Evolutionary conservation across 1,139 yeast genomes (phyloP), one percentile per base, ranked within the genome.

Genomic region (Debaryomycetaceae sp.): DNA sequence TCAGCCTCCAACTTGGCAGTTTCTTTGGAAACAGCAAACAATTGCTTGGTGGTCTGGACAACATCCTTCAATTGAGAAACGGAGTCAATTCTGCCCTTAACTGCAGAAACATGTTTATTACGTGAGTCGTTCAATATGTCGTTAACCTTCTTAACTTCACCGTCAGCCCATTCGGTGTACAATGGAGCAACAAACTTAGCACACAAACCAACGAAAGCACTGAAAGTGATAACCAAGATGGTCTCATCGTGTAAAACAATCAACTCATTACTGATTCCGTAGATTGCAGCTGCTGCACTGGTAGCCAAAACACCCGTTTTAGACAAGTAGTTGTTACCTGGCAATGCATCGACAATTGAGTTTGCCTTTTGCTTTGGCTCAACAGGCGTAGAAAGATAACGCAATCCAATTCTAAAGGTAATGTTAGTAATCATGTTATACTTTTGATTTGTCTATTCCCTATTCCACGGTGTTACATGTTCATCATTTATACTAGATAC

Each of bases 271-370:
- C 96, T 86, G 61, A 94, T 83, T 53, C 96, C 96, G 71, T 89
- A 92, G 53, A 91, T 68, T 49, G 95, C 83, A 45, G 96, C 97
- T 45, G 97, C 98, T 43, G 96, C 82, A 48, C 91, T 80, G 46
- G 98, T 89, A 58, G 97, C 97, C 62, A 92, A 75, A 61, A 91
- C 79, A 61, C 97, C 96, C 51, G 97, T 89, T 80, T 92, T 92
- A 53, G 97, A 80, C 56, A 92, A 70, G 56, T 81, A 75, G 59
- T 80, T 81, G 81, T 81, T 85, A 65, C 97, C 97, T 65, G 98
- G 98, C 57, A 92, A 74, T 51, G 96, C 88, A 58, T 87, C 91
- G 58, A 92, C 79, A 67, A 92, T 82, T 45, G 96, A 81, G 59
- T 79, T 70, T 47, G 98, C 98, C 78, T 87, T 88, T 59, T 84